These are phyloP conservation scores for Canariomyces notabilis DNA, from an alignment of 2,329 filamentous ascomycete species.

Conservation along the genomic window DNA sequence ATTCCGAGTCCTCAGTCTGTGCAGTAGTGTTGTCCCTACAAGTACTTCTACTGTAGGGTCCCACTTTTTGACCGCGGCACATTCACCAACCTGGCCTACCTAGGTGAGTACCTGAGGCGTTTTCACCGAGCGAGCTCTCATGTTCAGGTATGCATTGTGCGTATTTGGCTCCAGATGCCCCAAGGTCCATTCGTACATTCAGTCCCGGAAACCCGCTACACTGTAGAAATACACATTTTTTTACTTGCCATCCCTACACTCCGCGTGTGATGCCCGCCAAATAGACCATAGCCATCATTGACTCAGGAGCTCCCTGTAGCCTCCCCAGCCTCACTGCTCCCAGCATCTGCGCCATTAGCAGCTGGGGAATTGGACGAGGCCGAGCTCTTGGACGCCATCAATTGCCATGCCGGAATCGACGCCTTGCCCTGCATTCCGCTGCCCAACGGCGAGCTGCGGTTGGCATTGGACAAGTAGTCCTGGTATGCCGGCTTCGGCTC, in stretches of 20 bases:
- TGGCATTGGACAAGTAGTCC: slow-evolving; percentile 33
- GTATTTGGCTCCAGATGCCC: neutral
- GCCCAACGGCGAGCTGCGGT: slow-evolving; percentile 42
- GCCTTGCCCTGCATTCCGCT: slow-evolving; percentile 53
- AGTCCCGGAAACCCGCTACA: neutral
- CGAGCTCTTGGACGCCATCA: slow-evolving; percentile 54
- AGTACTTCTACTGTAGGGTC: neutral
- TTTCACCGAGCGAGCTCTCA: neutral
- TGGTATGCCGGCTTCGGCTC: slow-evolving; percentile 32
- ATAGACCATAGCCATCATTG: neutral
- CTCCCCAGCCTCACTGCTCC: slow-evolving; percentile 13
- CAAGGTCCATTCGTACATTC: neutral
- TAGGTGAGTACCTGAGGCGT: neutral
- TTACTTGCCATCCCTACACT: neutral
- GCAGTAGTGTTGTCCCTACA: too few species aligned
- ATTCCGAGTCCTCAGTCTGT: too few species aligned
- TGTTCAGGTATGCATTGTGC: neutral
- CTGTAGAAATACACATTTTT: neutral
- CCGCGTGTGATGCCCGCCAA: neutral
- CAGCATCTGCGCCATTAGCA: slow-evolving; percentile 13
- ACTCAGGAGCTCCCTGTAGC: slow-evolving; percentile 9
- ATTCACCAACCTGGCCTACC: neutral
- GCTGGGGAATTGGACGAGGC: slow-evolving; percentile 11
- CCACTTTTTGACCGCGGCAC: neutral
- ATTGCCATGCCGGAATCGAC: slow-evolving; percentile 75